These are phyloP conservation scores for Pythium rishiriense DNA, from an alignment of 352 stramenopile genomes.

Conservation along the genomic window DNA sequence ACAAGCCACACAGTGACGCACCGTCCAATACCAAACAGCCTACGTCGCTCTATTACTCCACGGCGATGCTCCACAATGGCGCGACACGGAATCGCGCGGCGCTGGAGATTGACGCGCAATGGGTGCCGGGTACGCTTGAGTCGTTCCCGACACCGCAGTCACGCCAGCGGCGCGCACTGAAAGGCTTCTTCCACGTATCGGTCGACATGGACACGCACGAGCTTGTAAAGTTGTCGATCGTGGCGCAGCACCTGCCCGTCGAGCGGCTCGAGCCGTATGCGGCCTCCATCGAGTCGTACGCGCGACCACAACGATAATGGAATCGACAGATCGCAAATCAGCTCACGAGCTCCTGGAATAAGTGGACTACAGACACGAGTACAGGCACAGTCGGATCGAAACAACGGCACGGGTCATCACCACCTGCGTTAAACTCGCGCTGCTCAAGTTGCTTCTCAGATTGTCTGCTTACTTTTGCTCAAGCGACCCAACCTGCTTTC, in stretches of 20 bases:
- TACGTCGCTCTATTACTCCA: constrained; percentile 8
- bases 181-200: constrained; percentile 41
- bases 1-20: background rate
- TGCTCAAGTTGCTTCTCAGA: too few species aligned
- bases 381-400: too few species aligned
- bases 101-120: constrained; percentile 35
- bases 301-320: constrained; percentile 2
- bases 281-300: constrained; percentile 49
- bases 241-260: constrained; percentile 41
- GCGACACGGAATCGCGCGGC: constrained; percentile 29
- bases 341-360: too few species aligned
- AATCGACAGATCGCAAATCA: constrained; percentile 6
- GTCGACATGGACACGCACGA: constrained; percentile 28
- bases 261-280: constrained; percentile 46
- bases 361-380: too few species aligned
- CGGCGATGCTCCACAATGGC: constrained; percentile 43
- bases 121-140: constrained; percentile 54
- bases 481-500: too few species aligned
- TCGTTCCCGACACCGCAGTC: constrained; percentile 44
- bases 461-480: too few species aligned
- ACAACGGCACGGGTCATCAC: too few species aligned
- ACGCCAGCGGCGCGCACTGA: constrained; percentile 41
- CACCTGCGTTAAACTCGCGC: too few species aligned
- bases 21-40: background rate
- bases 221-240: constrained; percentile 40